Evolutionary conservation across 2,329 filamentous ascomycete species (phyloP).

Genomic region (Phaeomoniella chlamydospora): DNA sequence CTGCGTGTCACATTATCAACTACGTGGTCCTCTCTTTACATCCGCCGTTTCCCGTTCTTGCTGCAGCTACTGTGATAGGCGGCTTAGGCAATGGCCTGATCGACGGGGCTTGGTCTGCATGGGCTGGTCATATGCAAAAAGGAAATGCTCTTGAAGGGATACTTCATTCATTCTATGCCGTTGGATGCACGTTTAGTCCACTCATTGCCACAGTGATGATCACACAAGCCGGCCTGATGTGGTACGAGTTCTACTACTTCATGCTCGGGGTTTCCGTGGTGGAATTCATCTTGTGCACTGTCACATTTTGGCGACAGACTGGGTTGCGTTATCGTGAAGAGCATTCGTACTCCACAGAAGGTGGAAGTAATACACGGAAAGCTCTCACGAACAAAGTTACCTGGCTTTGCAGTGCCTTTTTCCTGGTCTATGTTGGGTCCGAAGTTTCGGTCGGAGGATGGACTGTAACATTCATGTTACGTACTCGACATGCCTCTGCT

Average conservation of each 20-base stretch:
- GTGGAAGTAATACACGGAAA: slow-evolving; percentile 11
- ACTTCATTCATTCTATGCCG: slow-evolving; percentile 56
- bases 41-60: slow-evolving; percentile 26
- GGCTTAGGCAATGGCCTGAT: slow-evolving; percentile 26
- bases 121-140: slow-evolving; percentile 57
- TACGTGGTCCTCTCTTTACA: slow-evolving; percentile 21
- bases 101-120: slow-evolving; percentile 45
- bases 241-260: slow-evolving; percentile 61
- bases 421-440: slow-evolving; percentile 59
- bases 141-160: slow-evolving; percentile 62
- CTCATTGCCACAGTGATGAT: slow-evolving; percentile 59
- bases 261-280: too few relatives aligned
- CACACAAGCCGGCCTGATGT: slow-evolving; percentile 41
- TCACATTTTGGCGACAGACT: slow-evolving; percentile 51
- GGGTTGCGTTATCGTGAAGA: slow-evolving; percentile 41
- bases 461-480: slow-evolving; percentile 68
- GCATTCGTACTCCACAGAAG: slow-evolving; percentile 18
- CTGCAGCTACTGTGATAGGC: slow-evolving; percentile 22
- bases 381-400: slow-evolving; percentile 31
- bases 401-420: slow-evolving; percentile 57
- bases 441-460: slow-evolving; percentile 60
- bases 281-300: too few relatives aligned
- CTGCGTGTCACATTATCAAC: slow-evolving; percentile 21
- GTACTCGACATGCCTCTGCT: slow-evolving; percentile 50
- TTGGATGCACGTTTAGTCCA: slow-evolving; percentile 54